phyloP scores from a whole-genome alignment of 108 stramenopile species.

The Cyclostephanos invisitatus region DNA sequence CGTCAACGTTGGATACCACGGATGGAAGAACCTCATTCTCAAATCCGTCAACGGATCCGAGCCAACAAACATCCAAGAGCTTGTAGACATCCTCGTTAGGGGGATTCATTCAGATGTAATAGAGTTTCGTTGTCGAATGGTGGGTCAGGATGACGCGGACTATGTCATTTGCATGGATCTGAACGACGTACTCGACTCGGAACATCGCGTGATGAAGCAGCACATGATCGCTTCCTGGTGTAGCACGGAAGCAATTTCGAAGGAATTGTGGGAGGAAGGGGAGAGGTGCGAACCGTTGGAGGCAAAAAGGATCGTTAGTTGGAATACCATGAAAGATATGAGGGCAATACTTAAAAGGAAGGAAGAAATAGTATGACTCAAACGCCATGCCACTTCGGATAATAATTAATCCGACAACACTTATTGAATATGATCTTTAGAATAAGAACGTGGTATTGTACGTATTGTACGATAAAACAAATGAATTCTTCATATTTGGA shows the following conservation, averaged over 20 bases:
- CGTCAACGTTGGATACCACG: constrained; percentile 51
- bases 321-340: constrained; percentile 21
- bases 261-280: constrained; percentile 16
- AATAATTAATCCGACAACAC: background rate
- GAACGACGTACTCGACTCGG: constrained; percentile 36
- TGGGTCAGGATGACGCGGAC: constrained; percentile 31
- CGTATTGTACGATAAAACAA: too few species aligned
- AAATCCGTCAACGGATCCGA: constrained; percentile 48
- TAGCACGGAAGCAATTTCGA: constrained; percentile 38
- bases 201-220: constrained; percentile 36
- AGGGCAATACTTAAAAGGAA: constrained; percentile 10
- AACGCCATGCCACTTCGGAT: background rate
- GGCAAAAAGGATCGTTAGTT: constrained; percentile 28
- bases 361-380: constrained; percentile 1
- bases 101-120: constrained; percentile 22
- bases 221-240: constrained; percentile 53
- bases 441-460: too few species aligned
- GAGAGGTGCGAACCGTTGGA: constrained; percentile 5
- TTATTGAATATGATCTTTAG: too few species aligned
- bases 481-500: too few species aligned
- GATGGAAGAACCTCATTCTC: constrained; percentile 33
- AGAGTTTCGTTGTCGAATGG: constrained; percentile 33
- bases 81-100: constrained; percentile 34
- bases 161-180: constrained; percentile 45
- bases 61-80: constrained; percentile 40